Evolutionary conservation across 352 stramenopile genomes (phyloP), one percentile per base, ranked within the genome.

Genomic region (Phytophthora sansomeana): DNA sequence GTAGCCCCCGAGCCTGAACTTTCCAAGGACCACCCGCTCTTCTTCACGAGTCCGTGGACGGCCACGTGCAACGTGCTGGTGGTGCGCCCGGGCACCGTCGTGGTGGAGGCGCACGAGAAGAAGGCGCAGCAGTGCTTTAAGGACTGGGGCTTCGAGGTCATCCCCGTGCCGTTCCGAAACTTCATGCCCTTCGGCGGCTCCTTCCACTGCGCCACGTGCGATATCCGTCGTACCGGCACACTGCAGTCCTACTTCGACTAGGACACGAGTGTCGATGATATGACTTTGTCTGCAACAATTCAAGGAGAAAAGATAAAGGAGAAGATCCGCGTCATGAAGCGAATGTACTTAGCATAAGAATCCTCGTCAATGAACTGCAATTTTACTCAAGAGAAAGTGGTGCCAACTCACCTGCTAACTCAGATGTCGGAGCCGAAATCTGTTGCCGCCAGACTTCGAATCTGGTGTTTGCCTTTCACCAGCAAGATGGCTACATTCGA

Each of bases 11-110:
- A 93, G 65, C 90, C 90, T 1, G 83, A 94, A 66, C 78, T 97
- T 11, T 83, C 82, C 58, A 60, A 80, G 35, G 73, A 78, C 44
- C 90, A 97, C 74, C 90, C 90, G 46, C 72, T 97, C 0, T 97
- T 90, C 76, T 96, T 97, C 73, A 97, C 90, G 64, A 96, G 87
- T 42, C 90, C 90, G 47, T 97, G 90, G 90, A 97, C 90, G 16
- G 90, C 90, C 38, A 96, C 87, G 46, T 97, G 90, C 83, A 97
- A 97, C 59, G 88, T 97, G 44, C 77, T 97, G 24, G 87, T 97
- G 38, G 60, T 97, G 42, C 85, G 88, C 43, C 85, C 89, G 0
- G 86, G 88, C 24, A 87, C 83, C 1, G 87, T 97, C 35, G 74
- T 96, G 52, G 87, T 95, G 39, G 89, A 97, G 63, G 89, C 89